Evolutionary conservation across 2,329 filamentous ascomycete species (phyloP).

Genomic region (Arthroderma sp.): DNA sequence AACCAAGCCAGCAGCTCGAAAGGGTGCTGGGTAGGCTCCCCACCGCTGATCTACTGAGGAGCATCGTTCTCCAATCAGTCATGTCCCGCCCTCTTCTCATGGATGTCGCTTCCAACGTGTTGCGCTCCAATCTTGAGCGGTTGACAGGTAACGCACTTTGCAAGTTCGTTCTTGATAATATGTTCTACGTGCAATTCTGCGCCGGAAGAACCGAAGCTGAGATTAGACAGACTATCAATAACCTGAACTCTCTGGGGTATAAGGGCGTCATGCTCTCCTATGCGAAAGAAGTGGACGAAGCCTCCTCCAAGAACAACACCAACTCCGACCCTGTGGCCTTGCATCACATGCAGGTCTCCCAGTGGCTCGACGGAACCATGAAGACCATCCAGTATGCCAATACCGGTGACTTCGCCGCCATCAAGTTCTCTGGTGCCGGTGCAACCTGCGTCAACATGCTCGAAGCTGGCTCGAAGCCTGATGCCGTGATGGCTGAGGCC

Average conservation of each 20-base stretch:
- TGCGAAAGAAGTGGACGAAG: conserved; percentile 43
- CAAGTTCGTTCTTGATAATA: conserved; percentile 16
- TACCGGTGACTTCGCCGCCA: conserved; percentile 38
- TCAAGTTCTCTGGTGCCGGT: conserved; percentile 64
- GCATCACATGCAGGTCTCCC: conserved; percentile 21
- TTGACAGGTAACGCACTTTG: conserved; percentile 9
- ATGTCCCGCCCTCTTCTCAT: conserved; percentile 12
- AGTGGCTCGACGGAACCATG: conserved; percentile 42
- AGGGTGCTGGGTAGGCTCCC: conserved; percentile 9
- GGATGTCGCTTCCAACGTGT: conserved; percentile 9
- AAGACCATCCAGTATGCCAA: conserved; percentile 41
- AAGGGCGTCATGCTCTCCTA: conserved; percentile 42
- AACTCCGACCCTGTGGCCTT: conserved; percentile 22
- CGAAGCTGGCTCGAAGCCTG: conserved; percentile 8
- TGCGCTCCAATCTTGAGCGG: conserved; percentile 8
- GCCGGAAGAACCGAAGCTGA: conserved; percentile 39
- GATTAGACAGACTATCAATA: conserved; percentile 32
- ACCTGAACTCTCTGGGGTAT: conserved; percentile 38
- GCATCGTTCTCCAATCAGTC: conserved; percentile 9
- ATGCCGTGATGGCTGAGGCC: conserved; percentile 9
- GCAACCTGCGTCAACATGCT: conserved; percentile 9
- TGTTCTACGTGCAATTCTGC: conserved; percentile 46
- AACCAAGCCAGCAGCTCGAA: not conserved
- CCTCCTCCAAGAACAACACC: conserved; percentile 19
- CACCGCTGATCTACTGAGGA: conserved; percentile 8